phyloP scores from a whole-genome alignment of 768 basidiomycete species.

The Amanita muscaria region DNA sequence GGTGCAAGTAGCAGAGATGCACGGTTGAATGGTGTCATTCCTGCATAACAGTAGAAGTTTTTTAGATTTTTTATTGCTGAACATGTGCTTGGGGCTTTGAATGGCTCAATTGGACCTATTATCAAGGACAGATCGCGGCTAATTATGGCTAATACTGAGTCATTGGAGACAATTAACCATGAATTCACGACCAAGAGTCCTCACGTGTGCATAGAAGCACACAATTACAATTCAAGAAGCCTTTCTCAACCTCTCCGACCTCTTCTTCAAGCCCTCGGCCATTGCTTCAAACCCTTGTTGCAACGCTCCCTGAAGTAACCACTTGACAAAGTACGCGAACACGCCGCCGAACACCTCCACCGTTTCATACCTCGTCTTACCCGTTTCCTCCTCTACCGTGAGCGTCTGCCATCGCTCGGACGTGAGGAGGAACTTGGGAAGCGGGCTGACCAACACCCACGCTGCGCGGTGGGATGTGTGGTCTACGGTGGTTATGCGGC shows the following conservation, averaged over 20 bases:
- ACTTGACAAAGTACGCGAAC: slow-evolving; percentile 16
- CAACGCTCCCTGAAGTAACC: slow-evolving; percentile 15
- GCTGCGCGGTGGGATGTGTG: slow-evolving; percentile 16
- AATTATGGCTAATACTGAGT: too few relatives aligned
- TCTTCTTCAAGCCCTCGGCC: slow-evolving; percentile 16
- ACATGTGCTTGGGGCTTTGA: too few relatives aligned
- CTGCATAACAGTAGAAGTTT: slow-evolving; percentile 4
- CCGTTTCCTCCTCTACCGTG: slow-evolving; percentile 12
- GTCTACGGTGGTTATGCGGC: slow-evolving; percentile 24
- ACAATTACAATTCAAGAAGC: too few relatives aligned
- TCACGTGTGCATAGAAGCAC: too few relatives aligned
- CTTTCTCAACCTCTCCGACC: slow-evolving; percentile 12
- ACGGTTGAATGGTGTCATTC: slow-evolving; percentile 38
- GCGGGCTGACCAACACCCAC: slow-evolving; percentile 18
- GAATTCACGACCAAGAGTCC: too few relatives aligned
- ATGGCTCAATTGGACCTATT: too few relatives aligned
- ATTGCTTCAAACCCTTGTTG: slow-evolving; percentile 20
- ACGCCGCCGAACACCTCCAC: slow-evolving; percentile 20
- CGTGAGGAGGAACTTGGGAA: slow-evolving; percentile 19
- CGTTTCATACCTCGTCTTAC: slow-evolving; percentile 24
- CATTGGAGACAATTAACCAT: too few relatives aligned
- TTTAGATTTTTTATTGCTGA: background rate
- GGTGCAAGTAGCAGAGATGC: slow-evolving; percentile 64
- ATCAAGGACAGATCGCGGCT: too few relatives aligned
- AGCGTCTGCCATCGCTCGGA: slow-evolving; percentile 23